Base-by-base conservation (phyloP, 768 basidiomycete genomes). In the Psilocybe tampanensis region DNA sequence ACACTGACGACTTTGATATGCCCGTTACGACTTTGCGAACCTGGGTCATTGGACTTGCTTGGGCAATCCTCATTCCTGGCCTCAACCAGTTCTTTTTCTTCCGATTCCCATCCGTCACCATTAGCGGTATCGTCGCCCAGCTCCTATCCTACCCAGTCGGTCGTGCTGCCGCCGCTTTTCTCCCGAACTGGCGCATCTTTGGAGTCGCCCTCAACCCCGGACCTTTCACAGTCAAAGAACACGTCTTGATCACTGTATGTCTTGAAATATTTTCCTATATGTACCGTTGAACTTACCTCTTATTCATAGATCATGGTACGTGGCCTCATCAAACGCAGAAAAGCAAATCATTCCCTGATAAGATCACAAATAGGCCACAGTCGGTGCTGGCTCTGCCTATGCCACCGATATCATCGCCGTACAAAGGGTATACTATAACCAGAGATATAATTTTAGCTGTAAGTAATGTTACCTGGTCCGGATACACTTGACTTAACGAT, bases 191-290 rank as follows among this genome's bases (percentile, higher is more conserved):
- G 66, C 79, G 69, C 39, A 76, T 89, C 54, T 82, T 87, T 41
- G 87, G 87, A 9, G 58, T 86, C 47, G 73, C 80, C 4, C 64
- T 92, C 41, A 92, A 92, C 67, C 89, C 90, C 0, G 90, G 90
- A 23, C 87, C 83, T 1, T 92, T 92, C 71, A 80, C 81, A 2
- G 83, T 90, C 68, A 92, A 91, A 66, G 89, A 91, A 63, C 88
- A 90, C 67, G 90, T 90, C 45, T 67, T 83, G 58, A 76, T 82
- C 60, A 80, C 79, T 50, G 77, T 83, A 59, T 61, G 79, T 63
- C 33, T 44, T 24, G 18, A 8, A 23, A 26, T 34, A 39, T 22
- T 47, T 22, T 12, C 22, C 42, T 24, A 19, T 24, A 13, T 32
- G 50, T 19, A 29, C 6, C 29, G 29, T 39, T 13, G 39, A 50